Percentiles rank a stretch among this genome's conserved stretches.
Conservation (phyloP, 2,329 filamentous ascomycete genomes). For the Penicillium sp. region DNA sequence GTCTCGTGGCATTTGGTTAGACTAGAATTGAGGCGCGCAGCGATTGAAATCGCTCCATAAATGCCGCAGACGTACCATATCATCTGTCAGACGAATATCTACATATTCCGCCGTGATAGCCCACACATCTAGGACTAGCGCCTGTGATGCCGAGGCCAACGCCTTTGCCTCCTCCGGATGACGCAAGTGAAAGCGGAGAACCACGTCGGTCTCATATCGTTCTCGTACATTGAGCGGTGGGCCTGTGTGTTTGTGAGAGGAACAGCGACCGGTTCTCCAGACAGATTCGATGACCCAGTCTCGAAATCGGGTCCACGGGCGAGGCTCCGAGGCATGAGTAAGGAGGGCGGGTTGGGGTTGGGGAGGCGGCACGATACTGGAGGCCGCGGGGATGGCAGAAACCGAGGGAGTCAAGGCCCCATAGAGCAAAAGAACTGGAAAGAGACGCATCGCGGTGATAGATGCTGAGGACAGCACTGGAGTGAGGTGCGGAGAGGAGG, state of each 20-base stretch:
- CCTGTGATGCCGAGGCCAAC: slow-evolving; percentile 70
- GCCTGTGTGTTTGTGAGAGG: slow-evolving; percentile 22
- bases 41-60: background rate
- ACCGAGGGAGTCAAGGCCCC: slow-evolving; percentile 19
- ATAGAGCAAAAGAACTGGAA: slow-evolving; percentile 19
- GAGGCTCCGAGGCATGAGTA: slow-evolving; percentile 29
- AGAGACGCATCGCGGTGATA: slow-evolving; percentile 19
- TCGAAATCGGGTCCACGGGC: slow-evolving; percentile 41
- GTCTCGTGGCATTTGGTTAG: background rate
- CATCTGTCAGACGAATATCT: slow-evolving; percentile 76
- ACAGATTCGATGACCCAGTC: slow-evolving; percentile 46
- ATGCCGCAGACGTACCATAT: slow-evolving; percentile 58
- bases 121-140: slow-evolving; percentile 88
- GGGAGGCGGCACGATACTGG: slow-evolving; percentile 34
- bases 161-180: slow-evolving; percentile 67
- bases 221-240: slow-evolving; percentile 44
- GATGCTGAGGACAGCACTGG: background rate
- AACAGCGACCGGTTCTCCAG: slow-evolving; percentile 38
- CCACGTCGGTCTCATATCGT: slow-evolving; percentile 76
- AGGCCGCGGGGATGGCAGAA: slow-evolving; percentile 37
- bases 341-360: slow-evolving; percentile 24
- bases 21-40: background rate
- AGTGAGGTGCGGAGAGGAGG: slow-evolving; percentile 6
- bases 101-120: slow-evolving; percentile 77
- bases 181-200: slow-evolving; percentile 81